These are phyloP conservation scores for Galerina sulciceps DNA, from an alignment of 768 basidiomycete species.

Conservation along the genomic window DNA sequence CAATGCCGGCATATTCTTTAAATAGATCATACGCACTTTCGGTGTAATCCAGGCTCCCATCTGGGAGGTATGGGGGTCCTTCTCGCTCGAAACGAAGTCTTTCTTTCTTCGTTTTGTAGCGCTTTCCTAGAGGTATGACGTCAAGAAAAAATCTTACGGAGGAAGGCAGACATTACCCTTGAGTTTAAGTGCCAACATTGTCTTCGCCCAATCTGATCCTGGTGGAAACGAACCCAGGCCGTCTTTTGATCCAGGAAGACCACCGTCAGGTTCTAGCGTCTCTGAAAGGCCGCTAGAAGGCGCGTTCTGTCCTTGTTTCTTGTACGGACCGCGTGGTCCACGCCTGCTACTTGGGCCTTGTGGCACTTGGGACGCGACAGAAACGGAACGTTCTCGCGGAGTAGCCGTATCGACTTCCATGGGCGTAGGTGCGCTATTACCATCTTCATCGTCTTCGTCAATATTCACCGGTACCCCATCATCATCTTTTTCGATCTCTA, in stretches of 20 bases:
- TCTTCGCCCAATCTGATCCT: constrained; percentile 70
- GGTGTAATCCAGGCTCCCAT: constrained; percentile 79
- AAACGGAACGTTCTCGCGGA: constrained; percentile 46
- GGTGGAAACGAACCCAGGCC: constrained; percentile 76
- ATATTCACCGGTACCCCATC: constrained; percentile 42
- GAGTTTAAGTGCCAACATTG: constrained; percentile 74
- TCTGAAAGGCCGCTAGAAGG: constrained; percentile 37
- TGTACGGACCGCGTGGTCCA: constrained; percentile 57
- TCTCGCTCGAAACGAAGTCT: constrained; percentile 76
- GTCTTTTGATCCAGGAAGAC: constrained; percentile 77
- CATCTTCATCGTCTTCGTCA: constrained; percentile 43
- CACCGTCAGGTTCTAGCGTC: constrained; percentile 69
- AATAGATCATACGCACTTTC: constrained; percentile 48
- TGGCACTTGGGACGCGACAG: constrained; percentile 47
- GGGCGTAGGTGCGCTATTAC: constrained; percentile 32
- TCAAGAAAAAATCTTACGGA: not conserved
- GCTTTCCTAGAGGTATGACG: constrained; percentile 54
- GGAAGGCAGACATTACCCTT: constrained; percentile 52
- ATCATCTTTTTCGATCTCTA: constrained; percentile 75
- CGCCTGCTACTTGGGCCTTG: constrained; percentile 38
- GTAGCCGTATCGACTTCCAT: constrained; percentile 51
- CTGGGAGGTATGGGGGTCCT: constrained; percentile 69
- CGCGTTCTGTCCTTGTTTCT: constrained; percentile 40
- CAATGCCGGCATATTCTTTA: not conserved
- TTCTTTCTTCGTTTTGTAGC: constrained; percentile 83